A percentile compares a stretch with the other conserved stretches of the same genome.
These are phyloP conservation scores for Ophiocordyceps australis DNA, from an alignment of 2,329 filamentous ascomycete genomes.

Conservation along the genomic window DNA sequence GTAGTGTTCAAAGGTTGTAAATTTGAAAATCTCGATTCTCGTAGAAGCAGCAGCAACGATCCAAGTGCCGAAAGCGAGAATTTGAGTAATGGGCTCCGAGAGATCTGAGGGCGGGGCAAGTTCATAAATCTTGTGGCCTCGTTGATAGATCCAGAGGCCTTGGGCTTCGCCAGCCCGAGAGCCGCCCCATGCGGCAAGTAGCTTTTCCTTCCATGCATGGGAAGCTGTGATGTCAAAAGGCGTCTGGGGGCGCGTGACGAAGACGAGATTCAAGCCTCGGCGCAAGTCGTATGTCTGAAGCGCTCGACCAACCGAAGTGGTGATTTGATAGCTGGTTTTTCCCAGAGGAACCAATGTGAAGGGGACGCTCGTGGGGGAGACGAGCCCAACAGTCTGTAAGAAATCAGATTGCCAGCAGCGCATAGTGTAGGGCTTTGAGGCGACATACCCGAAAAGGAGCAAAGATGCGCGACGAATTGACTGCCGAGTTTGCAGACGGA, in stretches of 20 bases:
- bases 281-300: conserved; percentile 93
- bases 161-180: conserved; percentile 27
- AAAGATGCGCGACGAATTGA: conserved; percentile 61
- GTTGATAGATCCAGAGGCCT: conserved; percentile 82
- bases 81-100: conserved; percentile 53
- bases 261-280: conserved; percentile 77
- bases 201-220: conserved; percentile 67
- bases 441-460: conserved; percentile 70
- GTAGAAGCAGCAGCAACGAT: conserved; percentile 63
- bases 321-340: conserved; percentile 93
- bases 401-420: background rate
- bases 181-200: conserved; percentile 82
- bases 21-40: conserved; percentile 80
- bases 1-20: conserved; percentile 68
- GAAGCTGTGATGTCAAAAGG: conserved; percentile 75
- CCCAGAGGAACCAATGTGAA: conserved; percentile 81
- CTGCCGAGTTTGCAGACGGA: conserved; percentile 17
- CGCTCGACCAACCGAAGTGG: conserved; percentile 76
- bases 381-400: conserved; percentile 68
- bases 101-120: conserved; percentile 49
- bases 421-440: background rate
- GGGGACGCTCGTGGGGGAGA: conserved; percentile 77
- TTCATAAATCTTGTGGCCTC: conserved; percentile 69
- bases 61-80: conserved; percentile 82
- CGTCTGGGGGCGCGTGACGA: conserved; percentile 82